Evolutionary conservation across 2,329 filamentous ascomycete species (phyloP).

Genomic region (Arthrobotrys entomopaga): DNA sequence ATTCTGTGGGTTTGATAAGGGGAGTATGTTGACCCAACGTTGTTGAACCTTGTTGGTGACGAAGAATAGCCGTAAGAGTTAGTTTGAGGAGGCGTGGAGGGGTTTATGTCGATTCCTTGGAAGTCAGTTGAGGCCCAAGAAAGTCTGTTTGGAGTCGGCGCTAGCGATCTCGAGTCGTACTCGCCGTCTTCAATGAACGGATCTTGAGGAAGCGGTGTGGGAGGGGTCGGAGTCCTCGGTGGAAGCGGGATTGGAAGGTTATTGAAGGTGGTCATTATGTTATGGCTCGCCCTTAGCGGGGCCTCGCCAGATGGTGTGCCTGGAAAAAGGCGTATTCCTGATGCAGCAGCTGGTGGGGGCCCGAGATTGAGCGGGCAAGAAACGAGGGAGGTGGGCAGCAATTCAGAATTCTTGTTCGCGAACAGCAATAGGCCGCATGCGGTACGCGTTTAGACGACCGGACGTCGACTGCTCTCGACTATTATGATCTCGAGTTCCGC

Average conservation of each 20-base stretch:
- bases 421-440: slow-evolving; percentile 41
- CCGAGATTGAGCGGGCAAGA: slow-evolving; percentile 44
- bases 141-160: slow-evolving; percentile 51
- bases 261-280: slow-evolving; percentile 52
- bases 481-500: slow-evolving; percentile 7
- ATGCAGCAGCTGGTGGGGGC: slow-evolving; percentile 51
- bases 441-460: slow-evolving; percentile 10
- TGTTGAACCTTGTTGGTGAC: slow-evolving; percentile 49
- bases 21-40: slow-evolving; percentile 28
- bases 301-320: slow-evolving; percentile 52
- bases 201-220: slow-evolving; percentile 43
- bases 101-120: slow-evolving; percentile 36
- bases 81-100: slow-evolving; percentile 48
- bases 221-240: slow-evolving; percentile 53
- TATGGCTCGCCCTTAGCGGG: slow-evolving; percentile 22
- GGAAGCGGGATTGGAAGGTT: slow-evolving; percentile 54
- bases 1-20: slow-evolving; percentile 40
- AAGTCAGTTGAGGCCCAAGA: slow-evolving; percentile 52
- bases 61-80: slow-evolving; percentile 36
- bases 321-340: slow-evolving; percentile 53
- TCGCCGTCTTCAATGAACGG: slow-evolving; percentile 37
- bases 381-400: slow-evolving; percentile 44
- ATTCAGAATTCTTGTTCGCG: slow-evolving; percentile 42
- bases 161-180: slow-evolving; percentile 45
- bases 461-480: slow-evolving; percentile 14